Conservation (phyloP, 2,329 filamentous ascomycete species). For the Trichoderma sp. region DNA sequence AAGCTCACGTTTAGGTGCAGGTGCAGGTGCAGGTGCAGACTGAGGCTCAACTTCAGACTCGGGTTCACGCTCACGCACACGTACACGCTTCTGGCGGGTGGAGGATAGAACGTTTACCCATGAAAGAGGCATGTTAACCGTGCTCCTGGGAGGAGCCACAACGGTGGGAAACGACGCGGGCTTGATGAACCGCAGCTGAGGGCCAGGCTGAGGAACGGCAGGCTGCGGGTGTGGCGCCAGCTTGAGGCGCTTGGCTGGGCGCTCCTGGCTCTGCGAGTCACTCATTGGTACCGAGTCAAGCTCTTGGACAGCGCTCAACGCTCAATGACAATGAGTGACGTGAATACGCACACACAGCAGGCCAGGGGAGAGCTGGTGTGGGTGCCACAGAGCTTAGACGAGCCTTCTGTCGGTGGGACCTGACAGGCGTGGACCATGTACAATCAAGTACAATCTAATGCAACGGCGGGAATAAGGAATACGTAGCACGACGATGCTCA, state of each 20-base stretch:
- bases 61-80: neutral
- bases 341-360: conserved; percentile 18
- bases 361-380: conserved; percentile 6
- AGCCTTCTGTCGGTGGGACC: neutral
- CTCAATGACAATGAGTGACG: neutral
- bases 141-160: neutral
- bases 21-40: neutral
- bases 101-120: conserved; percentile 6
- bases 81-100: neutral
- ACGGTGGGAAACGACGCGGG: neutral
- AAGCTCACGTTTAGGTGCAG: neutral
- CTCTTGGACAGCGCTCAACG: neutral
- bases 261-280: conserved; percentile 27
- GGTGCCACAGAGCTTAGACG: conserved; percentile 17
- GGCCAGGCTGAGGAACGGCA: neutral
- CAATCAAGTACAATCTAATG: neutral
- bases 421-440: conserved; percentile 7
- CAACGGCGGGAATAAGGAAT: neutral
- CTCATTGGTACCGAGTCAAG: conserved; percentile 30
- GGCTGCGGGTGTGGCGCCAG: conserved; percentile 24
- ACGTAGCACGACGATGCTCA: neutral
- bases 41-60: neutral
- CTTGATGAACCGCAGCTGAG: conserved; percentile 1
- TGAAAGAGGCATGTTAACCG: neutral
- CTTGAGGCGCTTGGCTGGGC: conserved; percentile 36